Conservation (phyloP, 2,329 filamentous ascomycete species). For the Curvularia hawaiiensis region DNA sequence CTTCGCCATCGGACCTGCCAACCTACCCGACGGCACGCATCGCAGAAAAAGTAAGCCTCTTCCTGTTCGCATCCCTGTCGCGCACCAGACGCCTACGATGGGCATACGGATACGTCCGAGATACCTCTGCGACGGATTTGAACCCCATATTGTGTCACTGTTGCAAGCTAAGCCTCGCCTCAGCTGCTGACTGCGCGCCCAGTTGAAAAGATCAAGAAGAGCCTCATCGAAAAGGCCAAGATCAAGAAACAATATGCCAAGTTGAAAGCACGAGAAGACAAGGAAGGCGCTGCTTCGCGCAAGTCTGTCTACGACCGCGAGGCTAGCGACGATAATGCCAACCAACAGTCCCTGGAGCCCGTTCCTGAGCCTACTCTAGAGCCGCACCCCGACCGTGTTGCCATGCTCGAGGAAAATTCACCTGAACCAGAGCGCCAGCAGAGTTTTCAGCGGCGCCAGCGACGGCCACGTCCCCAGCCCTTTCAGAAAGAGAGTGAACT, state of each 20-base stretch:
- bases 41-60: constrained; percentile 69
- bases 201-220: constrained; percentile 89
- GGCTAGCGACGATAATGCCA: constrained; percentile 36
- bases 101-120: neutral
- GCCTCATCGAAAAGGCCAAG: constrained; percentile 90
- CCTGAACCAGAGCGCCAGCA: constrained; percentile 24
- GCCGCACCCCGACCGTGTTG: constrained; percentile 65
- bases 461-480: constrained; percentile 42
- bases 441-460: constrained; percentile 28
- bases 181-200: constrained; percentile 14
- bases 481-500: constrained; percentile 52
- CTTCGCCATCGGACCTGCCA: constrained; percentile 86
- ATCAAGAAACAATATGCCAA: constrained; percentile 92
- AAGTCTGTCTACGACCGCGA: constrained; percentile 46
- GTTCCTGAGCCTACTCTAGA: constrained; percentile 51
- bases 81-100: neutral
- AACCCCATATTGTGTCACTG: neutral
- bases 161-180: no score
- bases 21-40: constrained; percentile 88
- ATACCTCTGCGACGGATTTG: neutral
- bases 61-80: neutral
- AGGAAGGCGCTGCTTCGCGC: constrained; percentile 37
- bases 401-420: constrained; percentile 58
- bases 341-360: constrained; percentile 27
- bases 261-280: constrained; percentile 68